phyloP scores from a whole-genome alignment of 139 green algal species.

The Tetraselmis chui region DNA sequence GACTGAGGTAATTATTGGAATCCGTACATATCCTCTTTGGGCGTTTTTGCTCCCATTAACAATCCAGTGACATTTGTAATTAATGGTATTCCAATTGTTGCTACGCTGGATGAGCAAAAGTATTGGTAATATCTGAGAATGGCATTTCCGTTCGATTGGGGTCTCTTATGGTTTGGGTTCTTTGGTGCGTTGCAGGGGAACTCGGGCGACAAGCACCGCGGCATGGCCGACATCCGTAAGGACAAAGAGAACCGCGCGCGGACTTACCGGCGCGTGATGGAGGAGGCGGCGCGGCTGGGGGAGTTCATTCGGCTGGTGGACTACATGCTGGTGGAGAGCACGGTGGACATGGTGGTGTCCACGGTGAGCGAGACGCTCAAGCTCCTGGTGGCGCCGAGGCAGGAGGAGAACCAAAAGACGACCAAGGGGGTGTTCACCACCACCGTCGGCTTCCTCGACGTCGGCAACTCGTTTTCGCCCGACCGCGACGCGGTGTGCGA shows the following conservation, averaged over 20 bases:
- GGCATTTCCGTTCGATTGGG: too few relatives aligned
- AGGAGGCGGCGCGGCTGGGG: conserved; percentile 61
- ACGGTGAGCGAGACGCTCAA: conserved; percentile 30
- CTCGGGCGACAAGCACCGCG: conserved; percentile 13
- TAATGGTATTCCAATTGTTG: too few relatives aligned
- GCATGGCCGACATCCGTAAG: conserved; percentile 46
- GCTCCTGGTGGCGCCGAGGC: conserved; percentile 34
- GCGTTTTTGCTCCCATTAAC: too few relatives aligned
- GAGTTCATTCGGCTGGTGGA: conserved; percentile 69
- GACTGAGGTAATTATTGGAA: too few relatives aligned
- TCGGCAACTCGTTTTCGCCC: conserved; percentile 52
- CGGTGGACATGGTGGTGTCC: background rate
- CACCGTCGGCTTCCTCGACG: conserved; percentile 47
- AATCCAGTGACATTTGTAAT: too few relatives aligned
- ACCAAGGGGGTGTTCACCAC: conserved; percentile 62
- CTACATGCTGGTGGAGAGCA: conserved; percentile 59
- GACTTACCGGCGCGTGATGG: conserved; percentile 59
- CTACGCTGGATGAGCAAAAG: too few relatives aligned
- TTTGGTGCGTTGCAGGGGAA: background rate
- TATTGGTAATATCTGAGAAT: too few relatives aligned
- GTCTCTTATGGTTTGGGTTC: too few relatives aligned
- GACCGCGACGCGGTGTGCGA: conserved; percentile 43
- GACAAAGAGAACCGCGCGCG: conserved; percentile 70
- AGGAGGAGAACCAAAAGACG: conserved; percentile 33
- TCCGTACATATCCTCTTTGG: too few relatives aligned